Conservation (phyloP, 169 alveolate genomes). For the Plasmodium sp. region DNA sequence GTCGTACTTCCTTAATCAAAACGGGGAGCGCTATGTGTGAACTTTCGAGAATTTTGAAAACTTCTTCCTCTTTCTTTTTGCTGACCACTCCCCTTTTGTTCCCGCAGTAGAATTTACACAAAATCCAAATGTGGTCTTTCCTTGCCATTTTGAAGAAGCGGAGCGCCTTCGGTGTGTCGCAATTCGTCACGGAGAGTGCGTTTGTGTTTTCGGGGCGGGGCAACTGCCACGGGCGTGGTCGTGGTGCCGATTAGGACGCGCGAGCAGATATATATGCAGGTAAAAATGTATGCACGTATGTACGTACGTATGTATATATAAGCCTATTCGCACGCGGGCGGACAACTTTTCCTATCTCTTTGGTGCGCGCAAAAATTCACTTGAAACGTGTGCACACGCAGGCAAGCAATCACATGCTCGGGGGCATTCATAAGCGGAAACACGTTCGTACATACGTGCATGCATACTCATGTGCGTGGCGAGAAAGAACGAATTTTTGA, state of each 20-base stretch:
- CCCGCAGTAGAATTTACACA: constrained; percentile 14
- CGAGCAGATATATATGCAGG: neutral
- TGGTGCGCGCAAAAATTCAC: constrained; percentile 1
- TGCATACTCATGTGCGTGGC: neutral
- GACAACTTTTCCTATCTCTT: constrained; percentile 7
- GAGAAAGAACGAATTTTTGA: neutral
- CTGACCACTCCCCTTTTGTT: neutral
- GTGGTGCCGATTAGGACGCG: neutral
- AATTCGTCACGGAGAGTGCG: neutral
- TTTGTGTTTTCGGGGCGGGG: neutral
- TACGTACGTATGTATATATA: constrained; percentile 8
- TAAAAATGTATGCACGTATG: neutral
- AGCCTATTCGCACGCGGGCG: neutral
- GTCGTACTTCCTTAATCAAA: constrained; percentile 36
- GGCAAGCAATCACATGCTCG: neutral
- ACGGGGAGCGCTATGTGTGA: neutral
- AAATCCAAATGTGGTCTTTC: constrained; percentile 42
- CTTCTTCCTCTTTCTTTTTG: constrained; percentile 7
- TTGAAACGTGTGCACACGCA: neutral
- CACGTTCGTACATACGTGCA: neutral
- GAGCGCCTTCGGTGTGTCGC: neutral
- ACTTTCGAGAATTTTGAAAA: constrained; percentile 27
- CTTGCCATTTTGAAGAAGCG: constrained; percentile 14
- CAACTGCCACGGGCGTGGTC: neutral
- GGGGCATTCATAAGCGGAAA: neutral